Base-by-base conservation (phyloP, 83 land plant species). In the Larix sibirica region DNA sequence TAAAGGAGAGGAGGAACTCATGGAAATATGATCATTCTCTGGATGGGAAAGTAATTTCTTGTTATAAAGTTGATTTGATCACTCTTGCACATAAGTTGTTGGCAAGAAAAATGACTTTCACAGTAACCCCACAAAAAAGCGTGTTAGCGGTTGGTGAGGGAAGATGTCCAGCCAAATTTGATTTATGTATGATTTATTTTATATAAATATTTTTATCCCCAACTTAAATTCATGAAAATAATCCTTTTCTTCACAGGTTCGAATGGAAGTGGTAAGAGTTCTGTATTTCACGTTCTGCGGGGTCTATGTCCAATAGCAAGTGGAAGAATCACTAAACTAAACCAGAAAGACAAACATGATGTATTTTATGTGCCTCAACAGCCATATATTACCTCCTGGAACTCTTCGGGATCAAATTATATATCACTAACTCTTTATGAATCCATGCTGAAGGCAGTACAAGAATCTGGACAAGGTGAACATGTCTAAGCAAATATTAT, bases 181-280 rank as follows among this genome's bases (percentile, higher is more conserved):
- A 16, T 24, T 74, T 81, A 54, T 81, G 10, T 20, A 5, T 20
- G 31, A 38, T 9, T 6, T 23, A 18, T 33, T 82, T n/a, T 40
- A 44, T 23, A 38, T 14, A 77, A 50, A 47, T n/a, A 18, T n/a
- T 24, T 8, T 58, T 26, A 3, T 26, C 3, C 3, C 70, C 12
- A 62, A 67, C n/a, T n/a, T 33, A 18, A 59, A 31, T 24, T 13
- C 33, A 61, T 28, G 79, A 70, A 47, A 81, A 16, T 63, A 3
- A n/a, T 26, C 74, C 6, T 23, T 47, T 64, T 54, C 54, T 71
- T 82, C 82, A 21, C 78, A 96, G 99, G 99, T 66, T 98, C 98
- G 17, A 97, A 96, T 92, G 99, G 99, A 21, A 92, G 99, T 84
- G 98, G 99, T 8, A 97, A 97, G 81, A 95, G 97, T 80, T 97